Evolutionary conservation across 768 basidiomycete species (phyloP).

Genomic region (Termitomyces bulborhizus): DNA sequence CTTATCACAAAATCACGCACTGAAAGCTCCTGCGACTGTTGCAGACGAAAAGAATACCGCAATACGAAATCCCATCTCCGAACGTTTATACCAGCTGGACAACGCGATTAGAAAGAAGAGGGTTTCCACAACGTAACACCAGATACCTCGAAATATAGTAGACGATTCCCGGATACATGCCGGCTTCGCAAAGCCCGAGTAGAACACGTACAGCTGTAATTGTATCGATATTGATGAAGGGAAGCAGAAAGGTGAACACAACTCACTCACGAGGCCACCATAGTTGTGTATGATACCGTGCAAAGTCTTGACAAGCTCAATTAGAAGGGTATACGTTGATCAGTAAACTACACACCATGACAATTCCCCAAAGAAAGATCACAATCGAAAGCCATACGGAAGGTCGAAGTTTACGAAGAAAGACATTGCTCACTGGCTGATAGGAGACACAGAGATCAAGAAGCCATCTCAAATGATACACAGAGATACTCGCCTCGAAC

Average conservation of each 20-base stretch:
- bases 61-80: constrained; percentile 65
- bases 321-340: background rate
- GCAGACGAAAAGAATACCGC: constrained; percentile 79
- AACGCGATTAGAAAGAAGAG: background rate
- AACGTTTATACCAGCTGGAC: constrained; percentile 71
- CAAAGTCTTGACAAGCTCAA: constrained; percentile 34
- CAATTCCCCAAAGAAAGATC: constrained; percentile 42
- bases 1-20: constrained; percentile 25
- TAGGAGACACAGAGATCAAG: background rate
- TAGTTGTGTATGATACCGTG: constrained; percentile 60
- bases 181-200: constrained; percentile 61
- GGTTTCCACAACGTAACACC: background rate
- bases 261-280: constrained; percentile 54
- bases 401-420: constrained; percentile 53
- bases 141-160: constrained; percentile 56
- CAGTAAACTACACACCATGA: constrained; percentile 30
- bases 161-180: constrained; percentile 49
- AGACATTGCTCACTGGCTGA: constrained; percentile 59
- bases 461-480: background rate
- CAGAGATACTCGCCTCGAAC: constrained; percentile 46
- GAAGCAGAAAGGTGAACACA: background rate
- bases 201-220: constrained; percentile 50
- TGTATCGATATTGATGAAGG: background rate
- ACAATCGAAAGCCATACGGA: constrained; percentile 58
- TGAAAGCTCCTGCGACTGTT: constrained; percentile 73